Base-by-base conservation (phyloP, 768 basidiomycete species). In the Lactarius hatsudake region DNA sequence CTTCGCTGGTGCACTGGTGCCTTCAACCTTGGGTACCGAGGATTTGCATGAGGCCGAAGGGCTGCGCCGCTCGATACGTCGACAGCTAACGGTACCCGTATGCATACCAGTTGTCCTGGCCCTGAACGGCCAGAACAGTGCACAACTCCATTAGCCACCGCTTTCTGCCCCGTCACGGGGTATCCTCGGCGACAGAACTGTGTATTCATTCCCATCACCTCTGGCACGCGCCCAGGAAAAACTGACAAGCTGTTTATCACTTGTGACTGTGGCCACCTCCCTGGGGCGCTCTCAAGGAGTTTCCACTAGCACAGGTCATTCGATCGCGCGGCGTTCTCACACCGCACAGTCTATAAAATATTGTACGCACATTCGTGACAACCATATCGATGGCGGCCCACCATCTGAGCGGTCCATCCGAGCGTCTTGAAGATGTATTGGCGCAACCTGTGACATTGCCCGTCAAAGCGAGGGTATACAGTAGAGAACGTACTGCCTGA, bases 301-400 rank as follows among this genome's bases (percentile, higher is more conserved):
- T 48, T 62, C 38, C 34, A 42, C 28, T 7, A 20, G 36, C 48
- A 42, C 30, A n/a, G 36, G 8, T 57, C 65, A 13, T 34, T 63
- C 62, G 63, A 54, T 67, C 48, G 43, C n/a, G n/a, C 30, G 62
- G 57, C 48, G 23, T 32, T 67, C 66, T 54, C 51, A 63, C 48
- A 57, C 62, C 62, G 38, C 40, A 57, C 38, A 32, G n/a, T 55
- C 28, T 18, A 10, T 17, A 15, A 13, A 34, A 23, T 42, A 48
- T 43, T n/a, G 32, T 26, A 26, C 17, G 38, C 48, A 13, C 54
- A 12, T 32, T 23, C 32, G 15, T 56, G 9, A 66, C 40, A 8
- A 56, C 42, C 26, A 30, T 17, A 61, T 56, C 43, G 34, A 43
- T 42, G 28, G 5, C 5, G 18, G 8, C 28, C n/a, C 17, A 51